A percentile compares a stretch with the other conserved stretches of the same genome.
These are phyloP conservation scores for Ceratobasidium papillatum DNA, from an alignment of 1,284 basidiomycete genomes.

Conservation along the genomic window DNA sequence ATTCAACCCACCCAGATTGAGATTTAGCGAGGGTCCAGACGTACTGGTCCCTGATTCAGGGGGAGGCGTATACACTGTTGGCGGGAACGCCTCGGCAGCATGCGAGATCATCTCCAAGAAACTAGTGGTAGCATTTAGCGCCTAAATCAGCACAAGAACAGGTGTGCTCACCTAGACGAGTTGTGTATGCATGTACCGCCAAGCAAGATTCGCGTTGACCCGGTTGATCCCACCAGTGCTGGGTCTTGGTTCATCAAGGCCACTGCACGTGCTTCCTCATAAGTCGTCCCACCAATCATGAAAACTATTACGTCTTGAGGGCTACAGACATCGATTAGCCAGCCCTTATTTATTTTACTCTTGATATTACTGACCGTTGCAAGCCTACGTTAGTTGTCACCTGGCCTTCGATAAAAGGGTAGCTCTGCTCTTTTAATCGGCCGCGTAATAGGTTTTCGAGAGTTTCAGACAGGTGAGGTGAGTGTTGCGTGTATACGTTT, in stretches of 20 bases:
- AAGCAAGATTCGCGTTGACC: conserved; percentile 74
- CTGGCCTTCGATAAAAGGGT: conserved; percentile 76
- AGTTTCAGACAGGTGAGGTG: conserved; percentile 92
- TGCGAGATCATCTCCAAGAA: conserved; percentile 76
- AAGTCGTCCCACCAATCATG: conserved; percentile 93
- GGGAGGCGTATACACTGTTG: conserved; percentile 69
- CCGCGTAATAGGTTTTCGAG: conserved; percentile 91
- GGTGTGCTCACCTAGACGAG: conserved; percentile 76
- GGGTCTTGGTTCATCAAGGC: conserved; percentile 86
- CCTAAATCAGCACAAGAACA: background rate
- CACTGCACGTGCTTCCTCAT: conserved; percentile 88
- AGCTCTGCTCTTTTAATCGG: conserved; percentile 83
- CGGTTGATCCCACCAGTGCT: conserved; percentile 52
- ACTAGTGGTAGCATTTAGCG: conserved; percentile 53
- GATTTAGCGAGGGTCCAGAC: conserved; percentile 75
- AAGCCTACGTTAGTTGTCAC: conserved; percentile 63
- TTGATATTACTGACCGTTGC: conserved; percentile 62
- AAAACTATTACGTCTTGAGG: conserved; percentile 96
- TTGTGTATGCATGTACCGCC: conserved; percentile 95
- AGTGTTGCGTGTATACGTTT: conserved; percentile 99
- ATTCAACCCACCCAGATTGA: conserved; percentile 90
- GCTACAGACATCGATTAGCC: conserved; percentile 55
- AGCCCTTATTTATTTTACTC: background rate
- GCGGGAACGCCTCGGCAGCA: conserved; percentile 67
- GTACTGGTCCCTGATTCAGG: conserved; percentile 54